Percentiles rank a stretch among this genome's conserved stretches.
These are phyloP conservation scores for Arthrobotrys conoides DNA, from an alignment of 2,329 filamentous ascomycete genomes.

Conservation along the genomic window DNA sequence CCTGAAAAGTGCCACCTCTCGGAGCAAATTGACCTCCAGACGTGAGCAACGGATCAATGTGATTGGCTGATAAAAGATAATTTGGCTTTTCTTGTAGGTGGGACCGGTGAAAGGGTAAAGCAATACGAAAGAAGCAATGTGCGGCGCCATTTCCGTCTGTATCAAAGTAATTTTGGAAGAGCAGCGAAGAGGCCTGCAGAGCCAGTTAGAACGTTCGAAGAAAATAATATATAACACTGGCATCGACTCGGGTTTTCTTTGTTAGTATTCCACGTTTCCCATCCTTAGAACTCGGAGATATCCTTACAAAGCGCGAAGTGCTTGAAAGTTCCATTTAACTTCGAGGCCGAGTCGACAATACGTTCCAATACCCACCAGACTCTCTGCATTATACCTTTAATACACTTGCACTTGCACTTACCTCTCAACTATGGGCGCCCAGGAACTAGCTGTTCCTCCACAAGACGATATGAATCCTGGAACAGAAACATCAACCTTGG, in stretches of 20 bases:
- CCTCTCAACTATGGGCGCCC: conserved; percentile 35
- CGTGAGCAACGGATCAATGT: not conserved
- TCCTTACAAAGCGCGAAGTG: not conserved
- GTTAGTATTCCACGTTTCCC: not conserved
- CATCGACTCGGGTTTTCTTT: conserved; percentile 7
- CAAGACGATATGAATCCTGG: conserved; percentile 56
- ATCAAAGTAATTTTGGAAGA: conserved; percentile 39
- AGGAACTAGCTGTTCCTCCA: conserved; percentile 47
- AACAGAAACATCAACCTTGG: conserved; percentile 58
- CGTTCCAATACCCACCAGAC: not conserved
- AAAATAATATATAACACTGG: conserved; percentile 40
- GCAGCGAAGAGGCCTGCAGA: not conserved
- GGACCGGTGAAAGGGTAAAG: conserved; percentile 25
- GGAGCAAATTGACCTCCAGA: conserved; percentile 60
- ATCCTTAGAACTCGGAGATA: not conserved
- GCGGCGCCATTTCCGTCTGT: conserved; percentile 58
- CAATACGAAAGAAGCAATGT: conserved; percentile 41
- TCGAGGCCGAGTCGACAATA: not conserved
- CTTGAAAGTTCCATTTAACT: not conserved
- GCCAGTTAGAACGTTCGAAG: not conserved
- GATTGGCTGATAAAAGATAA: conserved; percentile 46
- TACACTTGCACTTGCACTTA: too few species aligned
- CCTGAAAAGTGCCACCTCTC: conserved; percentile 34
- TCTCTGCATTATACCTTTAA: not conserved
- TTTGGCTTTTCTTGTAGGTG: conserved; percentile 43